Evolutionary conservation across 2,329 filamentous ascomycete genomes (phyloP), one percentile per base, ranked within the genome.

Genomic region (Colletotrichum neosansevieriae): DNA sequence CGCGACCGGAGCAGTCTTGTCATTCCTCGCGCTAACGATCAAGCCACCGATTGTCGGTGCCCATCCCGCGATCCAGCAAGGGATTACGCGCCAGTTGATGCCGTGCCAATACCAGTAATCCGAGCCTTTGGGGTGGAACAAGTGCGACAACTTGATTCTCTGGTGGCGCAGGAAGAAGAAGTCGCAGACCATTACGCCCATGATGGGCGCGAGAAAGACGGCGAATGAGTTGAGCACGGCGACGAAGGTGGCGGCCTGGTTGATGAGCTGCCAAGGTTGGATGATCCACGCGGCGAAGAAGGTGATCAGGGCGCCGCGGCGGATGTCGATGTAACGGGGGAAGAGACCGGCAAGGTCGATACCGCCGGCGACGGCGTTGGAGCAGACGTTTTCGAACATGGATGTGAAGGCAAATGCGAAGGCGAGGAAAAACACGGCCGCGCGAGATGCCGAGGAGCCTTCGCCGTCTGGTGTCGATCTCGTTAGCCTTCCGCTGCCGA

Each of bases 71-170:
- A 80, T 70, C 82, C 82, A 84, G 3, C 58, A 66, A 4, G 58
- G 63, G 10, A 61, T 49, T 38, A 62, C 58, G 19, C 58, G 38
- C 63, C 63, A 66, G 34, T 66, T 66, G 19, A 62, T 15, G 4
- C 82, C 82, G 15, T 79, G 76, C 70, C 71, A 79, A 69, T 77
- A 84, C 76, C 80, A 83, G 70, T 84, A 84, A 6, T 74, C 74
- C 0, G 80, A 79, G 34, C 77, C 72, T 0, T 74, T 34, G 0
- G 75, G 76, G 45, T 72, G 71, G 68, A 76, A 81, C n/a, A 81
- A 69, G 50, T 79, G 76, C 15, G 79, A 75, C 6, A 80, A 68
- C 40, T 78, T 78, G 17, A 80, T 34, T 72, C 76, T 79, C 36
- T 69, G 68, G 45, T 71, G 74, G n/a, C 74, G 72, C 47, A 80